Evolutionary conservation across 192 early-diverging fungal genomes (phyloP), one percentile per base, ranked within the genome.

Genomic region (Phycomyces blakesleeanus): DNA sequence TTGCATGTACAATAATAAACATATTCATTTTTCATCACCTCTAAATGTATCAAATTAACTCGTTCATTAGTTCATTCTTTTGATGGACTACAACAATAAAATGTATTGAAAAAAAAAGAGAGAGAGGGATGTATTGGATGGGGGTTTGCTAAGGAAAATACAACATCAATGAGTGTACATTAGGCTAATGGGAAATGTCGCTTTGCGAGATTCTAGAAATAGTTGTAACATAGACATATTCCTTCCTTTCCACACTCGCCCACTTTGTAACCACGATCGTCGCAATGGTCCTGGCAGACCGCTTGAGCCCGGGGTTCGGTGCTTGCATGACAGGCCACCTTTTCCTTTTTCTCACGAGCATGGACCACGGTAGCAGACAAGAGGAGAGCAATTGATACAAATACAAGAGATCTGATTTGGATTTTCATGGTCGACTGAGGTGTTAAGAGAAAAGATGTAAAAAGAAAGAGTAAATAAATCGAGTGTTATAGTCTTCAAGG

Each of bases 171-270:
- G 29, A 34, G 29, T 34, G 29, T 34, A 34, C 29, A 34, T 7
- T 34, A 34, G 29, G 7, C 7, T 34, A 34, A 34, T 7, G 2
- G 29, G 29, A 7, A 2, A 34, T 34, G 29, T 34, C 29, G n/a
- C n/a, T 34, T 34, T 34, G 29, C 29, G 29, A 34, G 29, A 34
- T 5, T 47, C 18, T 47, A 47, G 18, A 47, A 47, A 11, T 47
- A 14, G 18, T 47, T 47, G 18, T 47, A 47, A 11, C 44, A 47
- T 47, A 47, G 44, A 47, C 44, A 47, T 14, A 47, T 18, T 14
- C 44, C 44, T 47, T 47, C 15, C 44, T 47, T 47, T 2, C 44
- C 44, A 47, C 44, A 47, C 44, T 47, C 44, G 44, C 44, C 44
- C 2, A 47, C 18, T 47, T 47, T 47, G 11, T 47, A 47, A 11